Evolutionary conservation across 371 early-diverging fungal species (phyloP).

Genomic region (Apophysomyces variabilis): DNA sequence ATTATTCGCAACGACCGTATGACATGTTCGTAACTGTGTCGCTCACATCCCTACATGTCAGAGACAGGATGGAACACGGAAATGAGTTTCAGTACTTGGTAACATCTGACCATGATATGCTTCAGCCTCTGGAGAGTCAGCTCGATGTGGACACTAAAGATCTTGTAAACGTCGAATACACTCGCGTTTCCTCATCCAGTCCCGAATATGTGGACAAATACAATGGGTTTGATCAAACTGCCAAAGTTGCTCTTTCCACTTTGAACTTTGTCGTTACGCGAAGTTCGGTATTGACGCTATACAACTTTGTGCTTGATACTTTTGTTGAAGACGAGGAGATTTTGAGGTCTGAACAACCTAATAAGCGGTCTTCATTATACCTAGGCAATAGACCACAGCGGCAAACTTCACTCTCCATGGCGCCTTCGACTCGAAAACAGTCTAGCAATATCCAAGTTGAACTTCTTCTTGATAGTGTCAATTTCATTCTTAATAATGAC

Average conservation of each 20-base stretch:
- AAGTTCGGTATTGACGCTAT: slow-evolving; percentile 70
- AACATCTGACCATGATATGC: slow-evolving; percentile 57
- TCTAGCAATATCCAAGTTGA: slow-evolving; percentile 62
- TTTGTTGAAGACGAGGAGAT: slow-evolving; percentile 47
- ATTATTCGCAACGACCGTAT: slow-evolving; percentile 60
- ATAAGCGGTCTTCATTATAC: not conserved
- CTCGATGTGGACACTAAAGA: slow-evolving; percentile 24
- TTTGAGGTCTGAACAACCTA: not conserved
- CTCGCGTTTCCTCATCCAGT: slow-evolving; percentile 57
- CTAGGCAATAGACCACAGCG: not conserved
- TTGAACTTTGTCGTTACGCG: slow-evolving; percentile 74
- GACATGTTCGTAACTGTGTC: slow-evolving; percentile 66
- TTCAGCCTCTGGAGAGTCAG: not conserved
- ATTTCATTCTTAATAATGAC: slow-evolving; percentile 69
- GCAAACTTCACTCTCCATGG: not conserved
- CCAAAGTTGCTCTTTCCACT: slow-evolving; percentile 73
- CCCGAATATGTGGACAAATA: slow-evolving; percentile 62
- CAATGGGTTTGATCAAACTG: slow-evolving; percentile 69
- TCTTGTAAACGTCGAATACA: slow-evolving; percentile 67
- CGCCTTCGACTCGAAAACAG: not conserved
- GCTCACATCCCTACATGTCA: slow-evolving; percentile 64
- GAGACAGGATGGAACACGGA: slow-evolving; percentile 58
- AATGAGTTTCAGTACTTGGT: slow-evolving; percentile 67
- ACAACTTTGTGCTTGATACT: slow-evolving; percentile 79
- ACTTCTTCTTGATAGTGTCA: slow-evolving; percentile 67